Base-by-base conservation (phyloP, 164 flowering plant species). In the Aristolochia fimbriata region DNA sequence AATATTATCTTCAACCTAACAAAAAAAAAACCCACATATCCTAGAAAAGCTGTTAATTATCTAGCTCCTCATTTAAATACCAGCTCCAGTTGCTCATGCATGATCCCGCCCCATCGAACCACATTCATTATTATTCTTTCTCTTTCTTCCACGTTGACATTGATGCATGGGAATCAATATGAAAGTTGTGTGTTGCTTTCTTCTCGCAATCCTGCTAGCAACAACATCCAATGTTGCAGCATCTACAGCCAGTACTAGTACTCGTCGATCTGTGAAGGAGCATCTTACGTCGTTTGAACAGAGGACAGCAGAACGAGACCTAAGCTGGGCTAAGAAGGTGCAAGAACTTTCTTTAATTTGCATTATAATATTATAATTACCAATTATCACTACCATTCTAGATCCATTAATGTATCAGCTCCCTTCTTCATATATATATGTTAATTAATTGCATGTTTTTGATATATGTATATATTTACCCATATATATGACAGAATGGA, bases 191-290 rank as follows among this genome's bases (percentile, higher is more conserved):
- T 52, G 31, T 27, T 52, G 15, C 17, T 52, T n/a, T 27, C 56
- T 52, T 22, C 56, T 52, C 31, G 30, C 27, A 52, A 15, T 22
- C 15, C 5, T 52, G 31, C 30, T 52, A 9, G 15, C 10, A 14
- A 3, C 56, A 8, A 8, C 56, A 22, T 27, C 56, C 43, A 37
- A 7, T 37, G 43, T 37, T 7, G 9, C 43, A 37, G 10, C 1
- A 2, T 22, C 56, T 16, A 7, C 43, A 37, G 10, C 1, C 3
- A 5, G 31, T 16, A 7, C 14, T 52, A 6, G 15, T 8, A 2
- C 56, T 22, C 56, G 56, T 27, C 56, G 30, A 15, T 52, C 56
- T 27, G 30, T 22, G 17, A 16, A 52, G 56, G 56, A 52, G 56
- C 56, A 52, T 27, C 20, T 15, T 5, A 24, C 23, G 30, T 13